Conservation (phyloP, 2,329 filamentous ascomycete genomes). For the Dendrostoma leiphaemia region DNA sequence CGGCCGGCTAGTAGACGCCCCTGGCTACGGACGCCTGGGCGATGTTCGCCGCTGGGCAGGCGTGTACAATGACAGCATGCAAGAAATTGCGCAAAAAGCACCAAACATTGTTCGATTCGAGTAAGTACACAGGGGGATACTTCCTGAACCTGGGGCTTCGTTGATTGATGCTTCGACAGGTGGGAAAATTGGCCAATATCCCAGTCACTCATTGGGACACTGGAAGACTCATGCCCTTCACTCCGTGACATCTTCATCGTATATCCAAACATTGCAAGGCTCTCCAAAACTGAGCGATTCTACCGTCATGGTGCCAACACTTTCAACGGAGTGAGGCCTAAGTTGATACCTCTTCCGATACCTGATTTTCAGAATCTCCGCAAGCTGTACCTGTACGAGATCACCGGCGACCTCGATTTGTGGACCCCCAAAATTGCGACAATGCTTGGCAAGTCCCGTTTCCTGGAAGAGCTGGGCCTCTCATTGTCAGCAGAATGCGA, state of each 20-base stretch:
- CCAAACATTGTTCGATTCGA: slow-evolving; percentile 2
- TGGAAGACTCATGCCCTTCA: slow-evolving; percentile 4
- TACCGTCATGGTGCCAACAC: background rate
- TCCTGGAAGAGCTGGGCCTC: slow-evolving; percentile 4
- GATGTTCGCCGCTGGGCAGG: slow-evolving; percentile 10
- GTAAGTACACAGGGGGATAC: background rate
- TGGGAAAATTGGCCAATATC: slow-evolving; percentile 16
- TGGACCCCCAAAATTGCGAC: slow-evolving; percentile 7
- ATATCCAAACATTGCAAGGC: slow-evolving; percentile 1
- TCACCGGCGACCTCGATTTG: slow-evolving; percentile 5
- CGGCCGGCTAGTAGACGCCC: slow-evolving; percentile 6
- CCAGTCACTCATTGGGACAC: background rate
- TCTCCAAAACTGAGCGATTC: background rate
- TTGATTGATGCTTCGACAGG: background rate
- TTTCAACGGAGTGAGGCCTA: background rate
- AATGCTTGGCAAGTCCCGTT: slow-evolving; percentile 4
- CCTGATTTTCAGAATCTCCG: slow-evolving; percentile 12
- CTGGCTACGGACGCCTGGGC: slow-evolving; percentile 5
- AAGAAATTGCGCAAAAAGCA: background rate
- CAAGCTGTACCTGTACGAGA: slow-evolving; percentile 10
- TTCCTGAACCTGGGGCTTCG: background rate
- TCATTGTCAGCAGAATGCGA: slow-evolving; percentile 13
- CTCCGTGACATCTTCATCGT: slow-evolving; percentile 6
- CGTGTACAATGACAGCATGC: slow-evolving; percentile 8
- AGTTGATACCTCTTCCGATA: background rate